Evolutionary conservation across 2,329 filamentous ascomycete genomes (phyloP).

Genomic region (Colletotrichum theobromicola): DNA sequence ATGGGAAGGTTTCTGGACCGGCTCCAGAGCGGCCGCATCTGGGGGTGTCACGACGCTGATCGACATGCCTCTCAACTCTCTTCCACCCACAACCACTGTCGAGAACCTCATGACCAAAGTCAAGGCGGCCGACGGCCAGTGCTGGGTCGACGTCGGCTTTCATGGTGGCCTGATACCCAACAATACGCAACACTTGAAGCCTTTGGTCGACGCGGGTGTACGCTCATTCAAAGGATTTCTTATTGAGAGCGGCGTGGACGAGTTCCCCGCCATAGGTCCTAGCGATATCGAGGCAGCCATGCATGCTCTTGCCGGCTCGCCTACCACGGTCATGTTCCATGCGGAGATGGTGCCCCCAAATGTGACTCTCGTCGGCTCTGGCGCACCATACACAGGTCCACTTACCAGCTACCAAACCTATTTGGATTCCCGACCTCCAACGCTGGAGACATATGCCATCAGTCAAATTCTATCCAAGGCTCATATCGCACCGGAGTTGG

Average conservation of each 20-base stretch:
- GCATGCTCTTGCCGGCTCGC: slow-evolving; percentile 75
- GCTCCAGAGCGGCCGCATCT: slow-evolving; percentile 90
- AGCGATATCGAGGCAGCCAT: slow-evolving; percentile 84
- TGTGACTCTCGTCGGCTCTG: slow-evolving; percentile 77
- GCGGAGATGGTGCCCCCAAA: slow-evolving; percentile 95
- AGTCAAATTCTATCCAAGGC: slow-evolving; percentile 84
- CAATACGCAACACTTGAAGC: slow-evolving; percentile 79
- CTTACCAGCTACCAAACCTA: slow-evolving; percentile 86
- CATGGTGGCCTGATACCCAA: slow-evolving; percentile 94
- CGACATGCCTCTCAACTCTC: slow-evolving; percentile 97
- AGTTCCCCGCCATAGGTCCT: slow-evolving; percentile 88
- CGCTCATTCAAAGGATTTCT: slow-evolving; percentile 97
- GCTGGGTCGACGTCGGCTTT: slow-evolving; percentile 98
- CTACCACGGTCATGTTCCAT: slow-evolving; percentile 99
- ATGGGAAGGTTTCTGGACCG: slow-evolving; percentile 98
- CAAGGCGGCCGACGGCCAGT: slow-evolving; percentile 80
- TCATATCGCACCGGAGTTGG: slow-evolving; percentile 77
- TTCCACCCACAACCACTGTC: slow-evolving; percentile 93
- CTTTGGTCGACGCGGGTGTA: slow-evolving; percentile 83
- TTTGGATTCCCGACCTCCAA: slow-evolving; percentile 84
- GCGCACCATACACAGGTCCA: slow-evolving; percentile 74
- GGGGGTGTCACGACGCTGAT: slow-evolving; percentile 96
- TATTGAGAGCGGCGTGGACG: slow-evolving; percentile 94
- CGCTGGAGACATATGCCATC: slow-evolving; percentile 91
- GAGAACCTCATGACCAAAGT: slow-evolving; percentile 83